These are phyloP conservation scores for Inonotus hispidus DNA, from an alignment of 1,284 basidiomycete genomes.

Conservation along the genomic window DNA sequence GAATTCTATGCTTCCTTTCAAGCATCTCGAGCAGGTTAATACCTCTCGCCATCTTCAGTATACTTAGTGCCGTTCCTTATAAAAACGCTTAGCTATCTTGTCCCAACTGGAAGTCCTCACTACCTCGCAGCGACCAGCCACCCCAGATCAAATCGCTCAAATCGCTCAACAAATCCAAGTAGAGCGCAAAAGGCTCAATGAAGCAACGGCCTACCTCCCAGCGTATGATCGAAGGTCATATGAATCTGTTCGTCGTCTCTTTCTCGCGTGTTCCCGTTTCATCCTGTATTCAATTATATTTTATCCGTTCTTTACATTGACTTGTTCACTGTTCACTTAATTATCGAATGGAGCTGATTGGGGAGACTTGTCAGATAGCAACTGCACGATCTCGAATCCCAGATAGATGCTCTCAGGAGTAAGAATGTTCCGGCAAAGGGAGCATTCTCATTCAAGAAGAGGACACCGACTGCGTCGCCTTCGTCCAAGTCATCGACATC, in stretches of 20 bases:
- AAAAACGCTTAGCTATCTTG: slow-evolving; percentile 27
- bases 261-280: background rate
- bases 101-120: slow-evolving; percentile 24
- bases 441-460: slow-evolving; percentile 71
- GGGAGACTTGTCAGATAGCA: slow-evolving; percentile 36
- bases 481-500: too few species aligned
- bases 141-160: slow-evolving; percentile 30
- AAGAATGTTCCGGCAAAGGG: slow-evolving; percentile 39
- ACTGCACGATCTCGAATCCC: slow-evolving; percentile 51
- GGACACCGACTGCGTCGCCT: slow-evolving; percentile 25
- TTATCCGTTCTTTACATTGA: too few species aligned
- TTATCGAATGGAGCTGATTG: background rate
- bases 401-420: slow-evolving; percentile 40
- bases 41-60: background rate
- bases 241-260: slow-evolving; percentile 47
- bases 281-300: too few species aligned
- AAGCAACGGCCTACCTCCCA: slow-evolving; percentile 58
- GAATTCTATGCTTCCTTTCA: slow-evolving; percentile 44
- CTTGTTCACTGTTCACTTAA: too few species aligned
- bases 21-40: slow-evolving; percentile 29
- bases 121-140: background rate
- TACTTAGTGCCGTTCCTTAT: background rate
- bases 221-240: slow-evolving; percentile 70
- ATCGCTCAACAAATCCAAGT: slow-evolving; percentile 42
- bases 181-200: slow-evolving; percentile 53